Conservation (phyloP, 371 early-diverging fungal genomes). For the Polyrhizophydium stewartii region DNA sequence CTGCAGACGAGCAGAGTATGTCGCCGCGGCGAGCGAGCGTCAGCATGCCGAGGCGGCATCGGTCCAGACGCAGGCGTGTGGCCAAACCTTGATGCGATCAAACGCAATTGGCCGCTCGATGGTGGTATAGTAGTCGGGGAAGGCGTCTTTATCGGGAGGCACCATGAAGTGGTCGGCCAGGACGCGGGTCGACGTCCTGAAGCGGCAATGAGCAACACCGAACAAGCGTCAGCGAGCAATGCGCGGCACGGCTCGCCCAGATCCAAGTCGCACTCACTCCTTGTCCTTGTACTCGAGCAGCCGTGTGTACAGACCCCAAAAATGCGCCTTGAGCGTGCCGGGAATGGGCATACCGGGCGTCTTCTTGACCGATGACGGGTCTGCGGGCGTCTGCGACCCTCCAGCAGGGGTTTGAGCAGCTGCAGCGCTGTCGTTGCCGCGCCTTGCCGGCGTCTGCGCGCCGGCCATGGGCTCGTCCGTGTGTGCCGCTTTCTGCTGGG, state of each 20-base stretch:
- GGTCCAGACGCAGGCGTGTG: background rate
- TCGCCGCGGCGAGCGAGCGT: background rate
- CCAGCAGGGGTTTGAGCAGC: too few relatives aligned
- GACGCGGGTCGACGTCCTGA: background rate
- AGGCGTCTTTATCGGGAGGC: conserved; percentile 29
- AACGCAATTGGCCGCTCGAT: conserved; percentile 55
- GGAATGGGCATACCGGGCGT: background rate
- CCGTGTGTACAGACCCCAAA: background rate
- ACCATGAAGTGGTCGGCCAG: conserved; percentile 26
- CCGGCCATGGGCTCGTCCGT: too few relatives aligned
- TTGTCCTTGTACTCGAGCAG: conserved; percentile 3
- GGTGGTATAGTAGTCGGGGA: conserved; percentile 52
- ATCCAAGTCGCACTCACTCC: background rate
- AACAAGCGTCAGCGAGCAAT: background rate
- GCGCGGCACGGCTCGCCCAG: background rate
- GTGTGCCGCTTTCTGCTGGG: too few relatives aligned
- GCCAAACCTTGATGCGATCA: conserved; percentile 30
- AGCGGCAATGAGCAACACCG: background rate
- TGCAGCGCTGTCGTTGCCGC: too few relatives aligned
- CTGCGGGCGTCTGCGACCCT: too few relatives aligned
- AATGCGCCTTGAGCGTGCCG: background rate
- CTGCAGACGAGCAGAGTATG: conserved; percentile 4
- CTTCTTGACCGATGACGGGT: too few relatives aligned
- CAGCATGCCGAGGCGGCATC: background rate
- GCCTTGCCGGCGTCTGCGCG: too few relatives aligned